Evolutionary conservation across 1,284 basidiomycete species (phyloP).

Genomic region (Xanthoconium separans): DNA sequence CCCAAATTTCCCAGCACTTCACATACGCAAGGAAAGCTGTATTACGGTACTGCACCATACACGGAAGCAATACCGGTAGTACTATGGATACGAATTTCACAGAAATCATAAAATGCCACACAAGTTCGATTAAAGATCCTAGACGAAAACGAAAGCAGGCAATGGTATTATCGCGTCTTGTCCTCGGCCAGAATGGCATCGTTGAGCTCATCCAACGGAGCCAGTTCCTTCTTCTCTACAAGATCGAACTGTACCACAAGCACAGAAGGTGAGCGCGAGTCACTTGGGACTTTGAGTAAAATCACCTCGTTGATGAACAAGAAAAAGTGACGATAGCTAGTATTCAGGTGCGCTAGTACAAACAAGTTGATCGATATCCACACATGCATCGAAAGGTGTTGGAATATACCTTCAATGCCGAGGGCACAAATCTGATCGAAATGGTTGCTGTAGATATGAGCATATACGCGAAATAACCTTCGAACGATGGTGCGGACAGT

Average conservation of each 20-base stretch:
- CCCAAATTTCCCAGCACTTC: neutral
- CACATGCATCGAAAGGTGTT: neutral
- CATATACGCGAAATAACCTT: slow-evolving; percentile 95
- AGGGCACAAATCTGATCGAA: slow-evolving; percentile 99
- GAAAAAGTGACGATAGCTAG: slow-evolving; percentile 98
- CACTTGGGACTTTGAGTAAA: slow-evolving; percentile 6
- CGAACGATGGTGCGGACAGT: slow-evolving; percentile 93
- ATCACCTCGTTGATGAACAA: slow-evolving; percentile 95
- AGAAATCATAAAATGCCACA: neutral
- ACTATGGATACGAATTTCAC: slow-evolving; percentile 4
- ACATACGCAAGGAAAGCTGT: slow-evolving; percentile 7
- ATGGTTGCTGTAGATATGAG: slow-evolving; percentile 99
- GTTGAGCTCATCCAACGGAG: slow-evolving; percentile 95
- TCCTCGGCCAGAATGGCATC: slow-evolving; percentile 91
- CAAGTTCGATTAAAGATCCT: neutral
- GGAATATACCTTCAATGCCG: slow-evolving; percentile 86
- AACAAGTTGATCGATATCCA: slow-evolving; percentile 1
- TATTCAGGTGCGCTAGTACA: slow-evolving; percentile 91
- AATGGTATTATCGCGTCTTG: slow-evolving; percentile 44
- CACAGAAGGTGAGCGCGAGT: slow-evolving; percentile 7
- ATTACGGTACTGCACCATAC: slow-evolving; percentile 9
- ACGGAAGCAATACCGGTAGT: slow-evolving; percentile 11
- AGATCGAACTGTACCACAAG: slow-evolving; percentile 75
- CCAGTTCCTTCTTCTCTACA: slow-evolving; percentile 96
- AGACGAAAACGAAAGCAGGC: neutral